Percentiles rank a stretch among this genome's conserved stretches.
These are phyloP conservation scores for Leccinum subtestaceum DNA, from an alignment of 768 basidiomycete species.

Conservation along the genomic window DNA sequence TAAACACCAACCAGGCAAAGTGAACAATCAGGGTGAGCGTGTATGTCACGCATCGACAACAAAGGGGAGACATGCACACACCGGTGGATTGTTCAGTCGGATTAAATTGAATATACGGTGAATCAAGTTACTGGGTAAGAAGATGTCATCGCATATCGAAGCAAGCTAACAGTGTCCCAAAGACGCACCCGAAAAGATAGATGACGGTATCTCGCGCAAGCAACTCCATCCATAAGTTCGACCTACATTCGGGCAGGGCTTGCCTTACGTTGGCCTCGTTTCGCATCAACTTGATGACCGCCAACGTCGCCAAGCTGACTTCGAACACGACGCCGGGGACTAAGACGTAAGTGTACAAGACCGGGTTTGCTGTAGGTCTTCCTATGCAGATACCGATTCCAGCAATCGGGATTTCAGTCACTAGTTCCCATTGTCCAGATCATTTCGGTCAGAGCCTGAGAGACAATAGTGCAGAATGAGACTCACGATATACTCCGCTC, in stretches of 20 bases:
- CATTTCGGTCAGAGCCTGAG: not conserved
- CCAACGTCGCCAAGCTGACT: not conserved
- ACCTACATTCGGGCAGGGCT: not conserved
- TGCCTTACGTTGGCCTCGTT: not conserved
- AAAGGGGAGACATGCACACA: not conserved
- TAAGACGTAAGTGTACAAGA: constrained; percentile 2
- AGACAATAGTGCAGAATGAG: no score
- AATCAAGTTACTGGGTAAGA: not conserved
- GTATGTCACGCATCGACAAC: not conserved
- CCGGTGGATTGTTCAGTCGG: not conserved
- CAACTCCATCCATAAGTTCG: constrained; percentile 1
- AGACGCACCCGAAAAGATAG: constrained; percentile 4
- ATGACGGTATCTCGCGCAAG: constrained; percentile 8
- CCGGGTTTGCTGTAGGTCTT: not conserved
- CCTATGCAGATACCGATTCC: not conserved
- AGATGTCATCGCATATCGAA: not conserved
- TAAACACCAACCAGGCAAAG: not conserved
- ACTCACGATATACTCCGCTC: constrained; percentile 1
- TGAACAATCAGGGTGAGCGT: not conserved
- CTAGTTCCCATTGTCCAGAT: not conserved
- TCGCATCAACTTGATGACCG: not conserved
- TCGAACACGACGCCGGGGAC: constrained; percentile 6
- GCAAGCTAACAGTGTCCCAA: not conserved
- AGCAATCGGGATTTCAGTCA: not conserved
- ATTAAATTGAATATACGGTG: not conserved